These are phyloP conservation scores for Boletellus emodensis DNA, from an alignment of 768 basidiomycete species.

Conservation along the genomic window DNA sequence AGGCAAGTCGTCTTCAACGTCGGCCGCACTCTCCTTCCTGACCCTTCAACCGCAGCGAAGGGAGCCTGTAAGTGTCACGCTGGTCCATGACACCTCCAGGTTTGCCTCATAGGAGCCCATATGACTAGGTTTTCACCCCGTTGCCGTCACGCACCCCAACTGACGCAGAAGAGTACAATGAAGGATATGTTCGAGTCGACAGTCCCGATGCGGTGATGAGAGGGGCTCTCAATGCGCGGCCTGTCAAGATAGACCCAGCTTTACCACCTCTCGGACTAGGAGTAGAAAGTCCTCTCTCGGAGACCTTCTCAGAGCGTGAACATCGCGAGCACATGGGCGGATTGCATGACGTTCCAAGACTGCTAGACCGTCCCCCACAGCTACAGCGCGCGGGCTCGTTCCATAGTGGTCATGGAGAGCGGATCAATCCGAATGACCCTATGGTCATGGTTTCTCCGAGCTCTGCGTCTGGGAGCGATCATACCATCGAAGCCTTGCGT, in stretches of 20 bases:
- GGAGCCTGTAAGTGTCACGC: constrained; percentile 26
- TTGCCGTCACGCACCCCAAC: constrained; percentile 31
- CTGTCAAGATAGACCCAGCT: constrained; percentile 18
- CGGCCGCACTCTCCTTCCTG: constrained; percentile 2
- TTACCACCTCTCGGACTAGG: constrained; percentile 23
- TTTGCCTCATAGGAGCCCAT: constrained; percentile 6
- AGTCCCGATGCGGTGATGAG: constrained; percentile 31
- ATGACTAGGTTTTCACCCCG: constrained; percentile 29
- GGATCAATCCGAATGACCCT: constrained; percentile 15
- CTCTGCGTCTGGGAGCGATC: constrained; percentile 27
- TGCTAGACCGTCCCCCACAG: constrained; percentile 22
- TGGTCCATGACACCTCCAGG: background rate
- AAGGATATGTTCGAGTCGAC: constrained; percentile 31
- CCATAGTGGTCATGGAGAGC: constrained; percentile 18
- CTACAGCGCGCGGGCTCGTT: constrained; percentile 18
- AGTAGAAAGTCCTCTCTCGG: constrained; percentile 17
- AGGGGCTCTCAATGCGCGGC: constrained; percentile 31
- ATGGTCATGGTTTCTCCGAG: constrained; percentile 21
- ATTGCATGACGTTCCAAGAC: constrained; percentile 18
- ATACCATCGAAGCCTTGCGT: constrained; percentile 28
- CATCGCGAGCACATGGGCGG: constrained; percentile 16
- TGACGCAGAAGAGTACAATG: constrained; percentile 31
- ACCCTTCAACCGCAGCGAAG: constrained; percentile 24
- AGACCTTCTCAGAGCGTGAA: constrained; percentile 23
- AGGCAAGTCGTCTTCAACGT: constrained; percentile 15